A percentile compares a stretch with the other conserved stretches of the same genome.
These are phyloP conservation scores for Yamadazyma taylorii DNA, from an alignment of 1,139 yeast species.

Conservation along the genomic window DNA sequence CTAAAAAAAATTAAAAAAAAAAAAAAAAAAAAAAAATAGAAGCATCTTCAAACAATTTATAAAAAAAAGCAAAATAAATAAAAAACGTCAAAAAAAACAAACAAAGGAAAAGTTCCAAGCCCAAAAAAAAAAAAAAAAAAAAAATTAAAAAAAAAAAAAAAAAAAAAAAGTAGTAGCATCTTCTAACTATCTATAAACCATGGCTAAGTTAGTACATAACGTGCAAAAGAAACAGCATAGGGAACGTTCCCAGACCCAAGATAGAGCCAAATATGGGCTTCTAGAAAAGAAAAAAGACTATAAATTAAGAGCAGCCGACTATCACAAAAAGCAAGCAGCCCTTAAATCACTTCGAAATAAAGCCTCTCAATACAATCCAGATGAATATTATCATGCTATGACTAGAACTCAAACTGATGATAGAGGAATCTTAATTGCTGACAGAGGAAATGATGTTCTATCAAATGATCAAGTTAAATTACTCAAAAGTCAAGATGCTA, in stretches of 20 bases:
- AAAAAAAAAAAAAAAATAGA: too few species aligned
- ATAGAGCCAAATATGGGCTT: slow-evolving; percentile 74
- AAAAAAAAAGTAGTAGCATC: not conserved
- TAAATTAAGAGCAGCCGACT: slow-evolving; percentile 82
- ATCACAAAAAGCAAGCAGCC: slow-evolving; percentile 84
- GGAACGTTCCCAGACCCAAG: slow-evolving; percentile 84
- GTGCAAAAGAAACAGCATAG: slow-evolving; percentile 94
- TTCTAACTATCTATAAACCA: slow-evolving; percentile 20
- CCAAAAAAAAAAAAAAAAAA: too few species aligned
- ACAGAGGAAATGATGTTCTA: slow-evolving; percentile 64
- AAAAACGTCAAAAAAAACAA: too few species aligned
- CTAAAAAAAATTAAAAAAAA: too few species aligned
- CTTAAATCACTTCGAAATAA: slow-evolving; percentile 72
- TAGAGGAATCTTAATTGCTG: slow-evolving; percentile 63
- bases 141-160: not conserved
- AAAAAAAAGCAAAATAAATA: too few species aligned
- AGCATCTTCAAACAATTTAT: too few species aligned
- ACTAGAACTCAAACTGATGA: slow-evolving; percentile 64
- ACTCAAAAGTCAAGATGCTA: slow-evolving; percentile 85
- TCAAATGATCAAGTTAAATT: slow-evolving; percentile 75
- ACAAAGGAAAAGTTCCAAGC: too few species aligned
- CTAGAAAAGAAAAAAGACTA: slow-evolving; percentile 96
- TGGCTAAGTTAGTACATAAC: slow-evolving; percentile 83
- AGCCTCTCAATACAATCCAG: slow-evolving; percentile 81
- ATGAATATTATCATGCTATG: slow-evolving; percentile 96